These are phyloP conservation scores for Fomitopsis palustris DNA, from an alignment of 1,284 basidiomycete genomes.

Conservation along the genomic window DNA sequence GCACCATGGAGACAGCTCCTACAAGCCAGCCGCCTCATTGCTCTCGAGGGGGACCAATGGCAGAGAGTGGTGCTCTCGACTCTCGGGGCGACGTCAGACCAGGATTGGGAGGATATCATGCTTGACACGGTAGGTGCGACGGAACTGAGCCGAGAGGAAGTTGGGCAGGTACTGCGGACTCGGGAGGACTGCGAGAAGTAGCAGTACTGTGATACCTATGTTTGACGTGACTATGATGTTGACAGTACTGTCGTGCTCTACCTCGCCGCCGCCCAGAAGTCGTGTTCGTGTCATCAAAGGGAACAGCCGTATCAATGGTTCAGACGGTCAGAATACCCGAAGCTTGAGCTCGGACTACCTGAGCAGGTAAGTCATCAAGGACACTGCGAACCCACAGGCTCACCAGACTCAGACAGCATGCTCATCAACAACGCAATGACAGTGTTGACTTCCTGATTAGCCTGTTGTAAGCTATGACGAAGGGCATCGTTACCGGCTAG, in stretches of 20 bases:
- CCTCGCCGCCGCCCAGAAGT: conserved; percentile 5
- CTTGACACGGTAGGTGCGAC: conserved; percentile 41
- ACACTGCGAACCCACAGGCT: background rate
- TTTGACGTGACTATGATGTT: no score
- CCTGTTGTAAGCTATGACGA: background rate
- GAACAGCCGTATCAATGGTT: background rate
- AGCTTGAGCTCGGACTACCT: background rate
- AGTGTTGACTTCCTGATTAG: background rate
- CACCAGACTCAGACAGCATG: background rate
- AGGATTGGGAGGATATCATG: conserved; percentile 37
- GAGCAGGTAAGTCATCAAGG: background rate
- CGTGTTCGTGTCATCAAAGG: conserved; percentile 2
- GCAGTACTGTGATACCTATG: background rate
- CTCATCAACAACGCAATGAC: background rate
- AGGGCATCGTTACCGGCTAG: background rate
- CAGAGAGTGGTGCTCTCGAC: conserved; percentile 38
- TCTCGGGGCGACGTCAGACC: conserved; percentile 39
- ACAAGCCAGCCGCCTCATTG: conserved; percentile 64
- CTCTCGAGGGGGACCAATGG: conserved; percentile 52
- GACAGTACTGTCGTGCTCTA: background rate
- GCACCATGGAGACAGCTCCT: conserved; percentile 71
- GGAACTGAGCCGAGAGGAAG: conserved; percentile 53
- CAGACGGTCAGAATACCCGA: conserved; percentile 2
- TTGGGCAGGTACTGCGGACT: conserved; percentile 44
- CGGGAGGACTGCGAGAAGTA: conserved; percentile 37